Conservation (phyloP, 257 asterid species). For the Rauvolfia tetraphylla region DNA sequence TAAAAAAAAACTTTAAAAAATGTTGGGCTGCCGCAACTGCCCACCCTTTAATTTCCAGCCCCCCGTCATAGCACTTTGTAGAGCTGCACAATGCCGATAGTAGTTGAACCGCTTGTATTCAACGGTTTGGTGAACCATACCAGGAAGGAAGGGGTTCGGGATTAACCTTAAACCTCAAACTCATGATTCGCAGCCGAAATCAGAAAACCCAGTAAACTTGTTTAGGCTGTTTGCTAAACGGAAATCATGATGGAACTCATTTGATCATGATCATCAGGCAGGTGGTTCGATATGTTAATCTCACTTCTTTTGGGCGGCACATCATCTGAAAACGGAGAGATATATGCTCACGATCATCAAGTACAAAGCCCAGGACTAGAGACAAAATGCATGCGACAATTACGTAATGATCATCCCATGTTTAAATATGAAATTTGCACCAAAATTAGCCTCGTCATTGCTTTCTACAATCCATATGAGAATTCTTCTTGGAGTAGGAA, state of each 20-base stretch:
- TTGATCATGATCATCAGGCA: no score
- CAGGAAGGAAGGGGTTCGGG: neutral
- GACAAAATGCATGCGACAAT: neutral
- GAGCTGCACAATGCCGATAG: neutral
- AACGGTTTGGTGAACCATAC: conserved; percentile 24
- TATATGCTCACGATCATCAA: conserved; percentile 1
- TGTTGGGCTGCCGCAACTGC: no score
- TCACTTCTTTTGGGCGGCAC: neutral
- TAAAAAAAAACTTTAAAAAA: no score
- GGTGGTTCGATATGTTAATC: no score
- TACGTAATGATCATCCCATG: neutral
- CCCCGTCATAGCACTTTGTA: no score
- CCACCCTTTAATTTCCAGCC: no score
- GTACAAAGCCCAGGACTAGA: neutral
- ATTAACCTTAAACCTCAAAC: neutral
- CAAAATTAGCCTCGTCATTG: no score
- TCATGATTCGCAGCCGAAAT: neutral
- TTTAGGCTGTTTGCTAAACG: conserved; percentile 15
- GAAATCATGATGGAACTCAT: no score
- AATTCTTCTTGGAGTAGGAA: neutral
- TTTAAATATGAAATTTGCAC: no score
- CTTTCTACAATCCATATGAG: no score
- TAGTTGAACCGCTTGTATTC: conserved; percentile 21
- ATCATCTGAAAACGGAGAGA: neutral
- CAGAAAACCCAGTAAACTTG: neutral